Evolutionary conservation across 768 basidiomycete species (phyloP).

Genomic region (Boletus huronensis): DNA sequence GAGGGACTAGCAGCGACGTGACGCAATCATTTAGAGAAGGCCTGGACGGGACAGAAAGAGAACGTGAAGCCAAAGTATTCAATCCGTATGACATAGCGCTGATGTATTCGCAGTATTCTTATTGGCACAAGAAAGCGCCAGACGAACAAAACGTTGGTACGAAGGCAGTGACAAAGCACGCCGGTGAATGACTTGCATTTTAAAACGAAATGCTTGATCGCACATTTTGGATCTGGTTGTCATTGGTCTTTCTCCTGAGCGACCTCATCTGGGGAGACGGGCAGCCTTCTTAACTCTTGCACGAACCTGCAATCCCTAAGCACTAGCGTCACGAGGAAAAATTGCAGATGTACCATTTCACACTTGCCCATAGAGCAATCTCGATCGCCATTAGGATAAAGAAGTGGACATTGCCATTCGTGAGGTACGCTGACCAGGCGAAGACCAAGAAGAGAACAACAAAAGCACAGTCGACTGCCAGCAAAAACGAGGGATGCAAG

Average conservation of each 20-base stretch:
- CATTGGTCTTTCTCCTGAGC: slow-evolving; percentile 27
- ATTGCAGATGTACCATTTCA: slow-evolving; percentile 63
- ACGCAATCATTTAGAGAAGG: slow-evolving; percentile 86
- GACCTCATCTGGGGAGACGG: slow-evolving; percentile 16
- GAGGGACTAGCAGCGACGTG: slow-evolving; percentile 50
- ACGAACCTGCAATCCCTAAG: slow-evolving; percentile 51
- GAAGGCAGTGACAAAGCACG: slow-evolving; percentile 61
- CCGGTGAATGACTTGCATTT: slow-evolving; percentile 33
- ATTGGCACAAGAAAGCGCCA: slow-evolving; percentile 79
- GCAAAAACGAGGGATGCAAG: slow-evolving; percentile 64
- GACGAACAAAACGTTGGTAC: slow-evolving; percentile 79
- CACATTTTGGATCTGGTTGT: not conserved
- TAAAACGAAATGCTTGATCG: not conserved
- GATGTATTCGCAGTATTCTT: slow-evolving; percentile 61
- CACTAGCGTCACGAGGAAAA: not conserved
- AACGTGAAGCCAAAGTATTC: slow-evolving; percentile 54
- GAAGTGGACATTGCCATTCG: slow-evolving; percentile 64
- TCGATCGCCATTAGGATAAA: slow-evolving; percentile 64
- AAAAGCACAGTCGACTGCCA: slow-evolving; percentile 62
- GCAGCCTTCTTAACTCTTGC: slow-evolving; percentile 51
- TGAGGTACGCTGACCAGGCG: slow-evolving; percentile 53
- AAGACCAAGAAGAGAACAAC: slow-evolving; percentile 56
- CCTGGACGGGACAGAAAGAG: slow-evolving; percentile 88
- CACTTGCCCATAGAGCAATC: slow-evolving; percentile 67
- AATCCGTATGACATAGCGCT: not conserved